A percentile compares a stretch with the other conserved stretches of the same genome.
Evolutionary conservation across 2,329 filamentous ascomycete species (phyloP).

Genomic region (Taxawa tesnikishii): DNA sequence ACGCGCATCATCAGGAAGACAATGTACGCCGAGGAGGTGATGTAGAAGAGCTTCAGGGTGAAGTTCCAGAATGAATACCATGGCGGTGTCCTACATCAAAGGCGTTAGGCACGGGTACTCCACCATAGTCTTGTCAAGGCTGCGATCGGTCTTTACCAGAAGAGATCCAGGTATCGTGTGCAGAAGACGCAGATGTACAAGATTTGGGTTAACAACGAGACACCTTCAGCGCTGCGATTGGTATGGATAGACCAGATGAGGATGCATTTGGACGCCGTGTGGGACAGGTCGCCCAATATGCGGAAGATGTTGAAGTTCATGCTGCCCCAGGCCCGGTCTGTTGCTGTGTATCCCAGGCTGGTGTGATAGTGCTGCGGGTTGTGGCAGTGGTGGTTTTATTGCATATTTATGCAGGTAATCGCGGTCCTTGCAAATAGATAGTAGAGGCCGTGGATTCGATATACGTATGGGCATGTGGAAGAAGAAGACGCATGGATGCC

Average conservation of each 20-base stretch:
- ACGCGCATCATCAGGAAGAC: conserved; percentile 77
- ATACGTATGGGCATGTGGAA: too few relatives aligned
- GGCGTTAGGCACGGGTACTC: conserved; percentile 13
- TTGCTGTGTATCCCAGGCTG: too few relatives aligned
- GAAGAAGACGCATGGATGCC: too few relatives aligned
- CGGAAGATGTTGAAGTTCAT: conserved; percentile 4
- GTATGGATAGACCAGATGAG: conserved; percentile 10
- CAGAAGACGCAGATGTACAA: conserved; percentile 80
- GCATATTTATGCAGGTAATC: too few relatives aligned
- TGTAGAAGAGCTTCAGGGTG: conserved; percentile 82
- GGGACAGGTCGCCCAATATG: conserved; percentile 60
- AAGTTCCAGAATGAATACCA: conserved; percentile 52
- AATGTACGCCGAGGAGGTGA: conserved; percentile 72
- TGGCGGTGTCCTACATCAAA: conserved; percentile 18
- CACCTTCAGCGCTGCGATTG: conserved; percentile 29
- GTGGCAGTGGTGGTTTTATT: too few relatives aligned
- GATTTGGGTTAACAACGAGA: conserved; percentile 82
- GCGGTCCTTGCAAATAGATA: too few relatives aligned
- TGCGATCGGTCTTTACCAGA: too few relatives aligned
- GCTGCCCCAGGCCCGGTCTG: too few relatives aligned
- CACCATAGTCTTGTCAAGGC: too few relatives aligned
- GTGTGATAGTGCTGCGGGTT: too few relatives aligned
- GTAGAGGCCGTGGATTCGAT: too few relatives aligned
- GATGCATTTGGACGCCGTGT: conserved; percentile 66
- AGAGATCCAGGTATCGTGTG: conserved; percentile 77